These are phyloP conservation scores for Scutellaria galericulata DNA, from an alignment of 257 asterid genomes.

Conservation along the genomic window DNA sequence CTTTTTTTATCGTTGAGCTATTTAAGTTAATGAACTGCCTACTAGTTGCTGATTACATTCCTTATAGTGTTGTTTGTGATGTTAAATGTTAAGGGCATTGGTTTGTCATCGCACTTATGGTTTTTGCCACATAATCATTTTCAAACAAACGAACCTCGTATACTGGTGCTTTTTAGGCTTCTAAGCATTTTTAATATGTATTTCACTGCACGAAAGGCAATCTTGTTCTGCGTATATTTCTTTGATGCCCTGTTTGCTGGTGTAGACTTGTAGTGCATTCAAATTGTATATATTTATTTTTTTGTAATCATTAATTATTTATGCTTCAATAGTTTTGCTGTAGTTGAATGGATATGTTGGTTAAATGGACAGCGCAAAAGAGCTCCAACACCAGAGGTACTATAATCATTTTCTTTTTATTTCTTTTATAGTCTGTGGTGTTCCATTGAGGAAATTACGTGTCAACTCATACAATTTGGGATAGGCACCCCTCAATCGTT, in stretches of 20 bases:
- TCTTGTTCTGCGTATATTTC: conserved; percentile 8
- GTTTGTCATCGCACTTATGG: background rate
- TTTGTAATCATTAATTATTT: conserved; percentile 37
- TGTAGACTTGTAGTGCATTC: background rate
- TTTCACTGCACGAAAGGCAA: background rate
- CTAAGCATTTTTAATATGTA: background rate
- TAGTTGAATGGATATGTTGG: conserved; percentile 99
- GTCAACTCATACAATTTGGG: background rate
- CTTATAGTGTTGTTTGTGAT: background rate
- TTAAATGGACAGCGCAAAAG: conserved; percentile 91
- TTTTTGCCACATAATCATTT: conserved; percentile 1
- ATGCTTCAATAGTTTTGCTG: conserved; percentile 47
- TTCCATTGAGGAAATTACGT: background rate
- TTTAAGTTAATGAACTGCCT: conserved; percentile 21
- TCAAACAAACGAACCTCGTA: conserved; percentile 20
- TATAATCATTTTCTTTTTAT: background rate
- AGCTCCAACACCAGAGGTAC: conserved; percentile 95
- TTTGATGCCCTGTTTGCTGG: conserved; percentile 1
- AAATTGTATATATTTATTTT: conserved; percentile 8
- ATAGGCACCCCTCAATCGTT: conserved; percentile 12
- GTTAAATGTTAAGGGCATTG: background rate
- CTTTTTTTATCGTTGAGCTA: conserved; percentile 27
- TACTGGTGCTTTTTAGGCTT: conserved; percentile 19
- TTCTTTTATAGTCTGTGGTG: background rate
- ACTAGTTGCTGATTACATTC: background rate